Evolutionary conservation across 2,329 filamentous ascomycete genomes (phyloP).

Genomic region (Mollisiaceae sp.): DNA sequence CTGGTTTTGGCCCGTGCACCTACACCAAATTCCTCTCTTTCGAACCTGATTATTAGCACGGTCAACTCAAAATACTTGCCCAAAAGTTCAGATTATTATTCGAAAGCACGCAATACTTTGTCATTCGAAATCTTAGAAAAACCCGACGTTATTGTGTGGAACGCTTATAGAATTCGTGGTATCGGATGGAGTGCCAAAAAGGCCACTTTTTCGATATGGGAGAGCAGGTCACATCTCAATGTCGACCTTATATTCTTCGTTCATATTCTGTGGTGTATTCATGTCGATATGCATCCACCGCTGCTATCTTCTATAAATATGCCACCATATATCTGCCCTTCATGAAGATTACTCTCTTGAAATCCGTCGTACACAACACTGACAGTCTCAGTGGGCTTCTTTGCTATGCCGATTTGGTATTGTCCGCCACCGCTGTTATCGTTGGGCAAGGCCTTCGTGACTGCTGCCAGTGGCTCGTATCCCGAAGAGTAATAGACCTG

Average conservation of each 20-base stretch:
- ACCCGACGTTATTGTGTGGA: no score
- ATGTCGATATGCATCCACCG: constrained; percentile 47
- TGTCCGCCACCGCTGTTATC: constrained; percentile 62
- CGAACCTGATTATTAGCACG: no score
- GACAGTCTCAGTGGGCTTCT: constrained; percentile 54
- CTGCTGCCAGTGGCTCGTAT: constrained; percentile 49
- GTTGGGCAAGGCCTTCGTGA: constrained; percentile 53
- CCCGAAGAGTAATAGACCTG: constrained; percentile 62
- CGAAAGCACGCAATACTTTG: no score
- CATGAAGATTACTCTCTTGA: constrained; percentile 54
- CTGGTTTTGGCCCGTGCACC: no score
- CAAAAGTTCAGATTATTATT: no score
- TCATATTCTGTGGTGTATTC: not conserved
- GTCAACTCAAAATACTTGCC: no score
- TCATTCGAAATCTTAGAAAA: no score
- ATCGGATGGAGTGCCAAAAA: no score
- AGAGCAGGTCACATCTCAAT: not conserved
- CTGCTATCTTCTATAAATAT: constrained; percentile 58
- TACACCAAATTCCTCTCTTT: no score
- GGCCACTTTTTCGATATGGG: no score
- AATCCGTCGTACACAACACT: constrained; percentile 54
- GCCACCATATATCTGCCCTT: constrained; percentile 57
- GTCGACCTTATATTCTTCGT: not conserved
- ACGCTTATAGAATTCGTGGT: no score
- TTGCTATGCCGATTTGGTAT: constrained; percentile 65